Conservation (phyloP, 2,329 filamentous ascomycete species). For the Chrysosporium keratinophilum region DNA sequence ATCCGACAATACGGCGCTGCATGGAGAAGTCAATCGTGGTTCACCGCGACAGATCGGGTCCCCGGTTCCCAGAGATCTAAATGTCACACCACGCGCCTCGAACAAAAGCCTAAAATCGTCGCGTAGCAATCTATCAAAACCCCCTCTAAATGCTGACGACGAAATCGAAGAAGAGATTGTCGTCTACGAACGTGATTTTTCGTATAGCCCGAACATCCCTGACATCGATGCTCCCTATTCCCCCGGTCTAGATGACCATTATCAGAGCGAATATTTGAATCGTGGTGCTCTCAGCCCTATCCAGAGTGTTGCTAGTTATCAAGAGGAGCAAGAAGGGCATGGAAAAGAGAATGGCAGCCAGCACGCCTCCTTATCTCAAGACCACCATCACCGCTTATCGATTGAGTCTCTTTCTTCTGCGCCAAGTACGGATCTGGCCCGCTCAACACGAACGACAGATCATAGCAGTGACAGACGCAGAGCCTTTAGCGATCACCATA, state of each 20-base stretch:
- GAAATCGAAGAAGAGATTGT: conserved; percentile 1
- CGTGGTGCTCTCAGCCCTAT: conserved; percentile 69
- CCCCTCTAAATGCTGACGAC: conserved; percentile 1
- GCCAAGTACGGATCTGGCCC: conserved; percentile 47
- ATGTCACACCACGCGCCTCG: conserved; percentile 37
- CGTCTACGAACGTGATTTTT: conserved; percentile 27
- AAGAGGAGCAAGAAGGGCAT: conserved; percentile 55
- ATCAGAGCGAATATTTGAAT: background rate
- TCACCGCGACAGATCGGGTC: conserved; percentile 46
- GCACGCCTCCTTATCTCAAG: background rate
- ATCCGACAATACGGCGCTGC: conserved; percentile 60
- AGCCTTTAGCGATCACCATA: conserved; percentile 40
- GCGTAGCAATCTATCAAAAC: conserved; percentile 3
- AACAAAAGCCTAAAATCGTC: conserved; percentile 11
- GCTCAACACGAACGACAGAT: conserved; percentile 45
- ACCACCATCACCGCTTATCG: conserved; percentile 40
- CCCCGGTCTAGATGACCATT: background rate
- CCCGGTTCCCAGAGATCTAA: conserved; percentile 52
- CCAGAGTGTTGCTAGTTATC: conserved; percentile 82
- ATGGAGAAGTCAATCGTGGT: conserved; percentile 54
- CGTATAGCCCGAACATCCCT: conserved; percentile 17
- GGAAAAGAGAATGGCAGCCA: conserved; percentile 46
- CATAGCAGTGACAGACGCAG: conserved; percentile 42
- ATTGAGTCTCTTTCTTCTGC: conserved; percentile 50
- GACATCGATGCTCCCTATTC: background rate